phyloP scores from a whole-genome alignment of 352 stramenopile species.

The Thalassiosira allenii region DNA sequence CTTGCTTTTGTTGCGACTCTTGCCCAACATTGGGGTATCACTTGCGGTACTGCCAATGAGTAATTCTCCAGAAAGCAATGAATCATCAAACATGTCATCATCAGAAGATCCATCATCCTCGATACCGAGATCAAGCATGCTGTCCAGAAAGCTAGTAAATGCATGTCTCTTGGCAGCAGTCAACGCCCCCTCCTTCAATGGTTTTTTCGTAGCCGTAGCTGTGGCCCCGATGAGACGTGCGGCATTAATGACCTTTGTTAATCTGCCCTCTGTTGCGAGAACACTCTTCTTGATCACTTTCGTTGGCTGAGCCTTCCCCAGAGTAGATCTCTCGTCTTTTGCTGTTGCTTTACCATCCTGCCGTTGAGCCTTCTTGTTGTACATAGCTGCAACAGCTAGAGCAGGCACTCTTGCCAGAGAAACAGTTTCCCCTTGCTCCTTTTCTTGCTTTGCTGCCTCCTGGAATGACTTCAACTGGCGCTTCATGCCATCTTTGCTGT shows the following conservation, averaged over 20 bases:
- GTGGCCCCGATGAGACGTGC: constrained; percentile 17
- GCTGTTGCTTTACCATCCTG: background rate
- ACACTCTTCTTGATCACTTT: constrained; percentile 24
- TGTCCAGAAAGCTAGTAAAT: too few species aligned
- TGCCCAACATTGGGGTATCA: too few species aligned
- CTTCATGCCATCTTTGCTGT: constrained; percentile 56
- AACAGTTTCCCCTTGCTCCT: constrained; percentile 40
- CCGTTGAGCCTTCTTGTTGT: constrained; percentile 56
- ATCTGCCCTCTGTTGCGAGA: constrained; percentile 17
- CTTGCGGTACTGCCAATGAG: constrained; percentile 3
- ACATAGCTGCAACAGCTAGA: constrained; percentile 46
- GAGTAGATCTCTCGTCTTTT: background rate
- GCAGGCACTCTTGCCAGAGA: constrained; percentile 29
- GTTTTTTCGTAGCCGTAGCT: too few species aligned
- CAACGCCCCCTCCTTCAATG: too few species aligned
- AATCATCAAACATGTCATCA: constrained; percentile 2
- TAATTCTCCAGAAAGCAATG: background rate
- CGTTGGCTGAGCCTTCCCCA: too few species aligned
- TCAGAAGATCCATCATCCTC: too few species aligned
- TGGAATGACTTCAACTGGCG: constrained; percentile 55
- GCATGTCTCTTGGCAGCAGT: too few species aligned
- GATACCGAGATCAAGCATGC: too few species aligned
- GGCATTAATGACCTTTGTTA: constrained; percentile 22
- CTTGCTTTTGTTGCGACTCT: too few species aligned
- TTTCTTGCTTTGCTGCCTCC: constrained; percentile 49